Percentiles rank a stretch among this genome's conserved stretches.
These are phyloP conservation scores for Phalaenopsis equestris DNA, from an alignment of 106 monocot genomes.

Conservation along the genomic window DNA sequence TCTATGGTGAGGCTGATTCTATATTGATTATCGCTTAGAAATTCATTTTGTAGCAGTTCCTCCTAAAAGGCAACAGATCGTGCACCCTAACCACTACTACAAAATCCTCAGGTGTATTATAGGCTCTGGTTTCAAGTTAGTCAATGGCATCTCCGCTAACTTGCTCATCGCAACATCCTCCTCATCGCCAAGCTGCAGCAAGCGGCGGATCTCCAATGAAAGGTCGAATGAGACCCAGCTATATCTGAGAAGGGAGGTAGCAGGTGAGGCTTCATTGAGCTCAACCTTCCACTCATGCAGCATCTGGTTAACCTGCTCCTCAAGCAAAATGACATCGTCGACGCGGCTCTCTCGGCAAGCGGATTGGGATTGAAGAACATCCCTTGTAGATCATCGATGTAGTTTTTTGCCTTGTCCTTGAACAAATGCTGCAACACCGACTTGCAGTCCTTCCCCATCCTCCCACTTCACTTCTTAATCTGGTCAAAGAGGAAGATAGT, in stretches of 20 bases:
- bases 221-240: conserved; percentile 46
- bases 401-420: conserved; percentile 71
- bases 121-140: conserved; percentile 6
- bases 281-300: conserved; percentile 90
- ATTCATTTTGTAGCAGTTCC: conserved; percentile 28
- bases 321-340: conserved; percentile 62
- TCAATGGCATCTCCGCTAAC: neutral
- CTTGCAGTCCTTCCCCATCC: conserved; percentile 39
- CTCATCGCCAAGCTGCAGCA: conserved; percentile 68
- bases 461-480: neutral
- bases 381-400: conserved; percentile 77
- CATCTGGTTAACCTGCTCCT: conserved; percentile 92
- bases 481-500: neutral
- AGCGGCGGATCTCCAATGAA: conserved; percentile 51
- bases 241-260: conserved; percentile 55
- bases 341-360: conserved; percentile 70
- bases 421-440: conserved; percentile 60
- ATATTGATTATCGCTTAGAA: conserved; percentile 32
- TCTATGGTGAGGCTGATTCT: conserved; percentile 23
- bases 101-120: neutral
- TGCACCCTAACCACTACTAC: neutral
- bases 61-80: conserved; percentile 2
- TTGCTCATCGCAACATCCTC: conserved; percentile 70
- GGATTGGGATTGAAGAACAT: conserved; percentile 67
- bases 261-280: conserved; percentile 73